Evolutionary conservation across 257 asterid species (phyloP), one percentile per base, ranked within the genome.

Genomic region (Penstemon davidsonii): DNA sequence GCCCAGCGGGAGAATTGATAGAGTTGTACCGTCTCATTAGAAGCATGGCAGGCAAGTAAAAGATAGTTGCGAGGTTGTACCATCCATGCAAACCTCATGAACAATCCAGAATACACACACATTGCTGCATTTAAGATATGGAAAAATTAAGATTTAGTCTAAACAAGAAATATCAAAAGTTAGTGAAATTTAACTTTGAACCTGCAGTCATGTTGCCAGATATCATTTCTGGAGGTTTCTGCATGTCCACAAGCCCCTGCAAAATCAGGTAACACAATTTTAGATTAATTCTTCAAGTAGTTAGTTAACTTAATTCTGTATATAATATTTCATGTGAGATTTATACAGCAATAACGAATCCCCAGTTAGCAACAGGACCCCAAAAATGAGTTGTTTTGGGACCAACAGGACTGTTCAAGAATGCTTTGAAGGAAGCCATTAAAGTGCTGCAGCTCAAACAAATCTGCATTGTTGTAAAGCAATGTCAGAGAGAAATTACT

Each of bases 1-100:
- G 96, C 98, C 95, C 95, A 92, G 55, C 95, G 96, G 5, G 96
- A 86, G 10, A 89, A 47, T 73, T 87, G 98, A 79, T 89, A 92
- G 59, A 89, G 87, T 74, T 92, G 96, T 71, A 92, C 96, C 0
- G 96, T 36, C 81, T 92, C 98, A 62, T 92, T 92, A 6, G 96
- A 92, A 54, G 96, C 98, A 67, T 92, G 96, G 84, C 95, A 87
- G 19, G 88, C 92, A 73, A 92, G 89, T 47, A 92, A 82, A 58
- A 92, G 81, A 76, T 92, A 92, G 79, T 92, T 92, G 57, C 96
- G 98, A 18, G 96, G 96, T 72, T 86, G 96, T 58, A 92, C 96
- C 98, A 92, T 92, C 98, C 98, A 92, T 37, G 96, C 96, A 75
- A 92, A 92, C 85, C 98, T 89, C 96, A 92, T 92, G 87, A 89